Conservation (phyloP, 2,329 filamentous ascomycete genomes). For the Raffaelea albimanens region DNA sequence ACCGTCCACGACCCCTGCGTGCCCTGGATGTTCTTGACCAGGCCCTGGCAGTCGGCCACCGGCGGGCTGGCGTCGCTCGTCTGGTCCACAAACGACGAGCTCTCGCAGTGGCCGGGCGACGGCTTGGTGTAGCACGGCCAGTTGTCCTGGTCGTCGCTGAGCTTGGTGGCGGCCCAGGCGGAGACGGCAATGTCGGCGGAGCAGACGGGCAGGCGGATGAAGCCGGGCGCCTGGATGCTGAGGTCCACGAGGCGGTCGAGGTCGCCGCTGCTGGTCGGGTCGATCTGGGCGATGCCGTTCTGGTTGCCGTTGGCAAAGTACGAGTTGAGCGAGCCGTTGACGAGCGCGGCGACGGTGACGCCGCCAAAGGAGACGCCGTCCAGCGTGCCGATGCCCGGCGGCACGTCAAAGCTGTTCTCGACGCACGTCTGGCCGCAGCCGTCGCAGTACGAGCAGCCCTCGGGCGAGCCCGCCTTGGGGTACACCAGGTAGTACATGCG, state of each 20-base stretch:
- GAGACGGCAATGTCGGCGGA: constrained; percentile 21
- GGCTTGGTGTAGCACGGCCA: constrained; percentile 22
- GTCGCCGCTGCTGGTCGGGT: constrained; percentile 15
- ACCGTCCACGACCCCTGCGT: constrained; percentile 12
- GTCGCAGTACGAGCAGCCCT: neutral
- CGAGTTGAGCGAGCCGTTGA: neutral
- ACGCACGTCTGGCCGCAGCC: constrained; percentile 1
- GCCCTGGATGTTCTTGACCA: constrained; percentile 23
- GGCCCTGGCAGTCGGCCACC: constrained; percentile 23
- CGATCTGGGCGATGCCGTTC: constrained; percentile 18
- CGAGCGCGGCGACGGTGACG: constrained; percentile 17
- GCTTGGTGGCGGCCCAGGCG: constrained; percentile 16
- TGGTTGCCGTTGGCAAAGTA: constrained; percentile 17
- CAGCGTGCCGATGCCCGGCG: constrained; percentile 19
- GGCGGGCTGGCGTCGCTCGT: constrained; percentile 23
- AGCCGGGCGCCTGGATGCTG: constrained; percentile 23
- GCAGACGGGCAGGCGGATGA: constrained; percentile 27
- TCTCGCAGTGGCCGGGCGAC: constrained; percentile 18
- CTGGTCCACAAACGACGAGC: constrained; percentile 23
- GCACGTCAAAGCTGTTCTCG: constrained; percentile 17
- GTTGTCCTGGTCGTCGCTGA: neutral
- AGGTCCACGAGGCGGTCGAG: constrained; percentile 15
- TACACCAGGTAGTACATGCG: constrained; percentile 22
- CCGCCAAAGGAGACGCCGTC: constrained; percentile 15
- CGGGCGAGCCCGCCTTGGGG: constrained; percentile 4